Percentiles rank a stretch among this genome's conserved stretches.
Evolutionary conservation across 805 yeast species (phyloP).

Genomic region (Hanseniaspora lachancei): DNA sequence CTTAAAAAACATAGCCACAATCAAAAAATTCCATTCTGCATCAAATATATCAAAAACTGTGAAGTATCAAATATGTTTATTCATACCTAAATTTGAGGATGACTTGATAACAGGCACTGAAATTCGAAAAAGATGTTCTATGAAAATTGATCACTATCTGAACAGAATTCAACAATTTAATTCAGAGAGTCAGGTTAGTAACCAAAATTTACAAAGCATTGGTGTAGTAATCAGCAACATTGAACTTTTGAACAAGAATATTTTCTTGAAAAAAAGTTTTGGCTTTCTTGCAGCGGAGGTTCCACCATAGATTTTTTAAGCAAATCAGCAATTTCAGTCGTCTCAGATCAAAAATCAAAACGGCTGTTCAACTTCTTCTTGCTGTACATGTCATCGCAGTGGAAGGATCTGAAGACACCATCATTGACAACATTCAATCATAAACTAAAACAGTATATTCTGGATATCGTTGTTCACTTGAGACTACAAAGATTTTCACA

Average conservation of each 20-base stretch:
- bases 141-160: conserved; percentile 2
- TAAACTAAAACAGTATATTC: conserved; percentile 41
- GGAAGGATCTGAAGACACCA: background rate
- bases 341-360: background rate
- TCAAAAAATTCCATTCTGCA: background rate
- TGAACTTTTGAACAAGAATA: conserved; percentile 2
- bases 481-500: conserved; percentile 44
- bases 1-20: background rate
- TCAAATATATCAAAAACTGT: background rate
- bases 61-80: conserved; percentile 1
- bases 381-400: background rate
- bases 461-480: conserved; percentile 43
- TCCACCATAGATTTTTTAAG: background rate
- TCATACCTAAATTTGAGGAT: conserved; percentile 3
- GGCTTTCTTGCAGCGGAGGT: conserved; percentile 2
- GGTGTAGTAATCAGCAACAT: conserved; percentile 8
- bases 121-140: conserved; percentile 7
- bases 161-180: conserved; percentile 8
- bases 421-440: conserved; percentile 25
- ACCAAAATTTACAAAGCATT: background rate
- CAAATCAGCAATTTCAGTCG: background rate
- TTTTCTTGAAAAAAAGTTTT: conserved; percentile 8
- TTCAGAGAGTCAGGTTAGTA: background rate
- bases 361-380: background rate
- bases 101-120: conserved; percentile 7